These are phyloP conservation scores for Davidsoniella australis DNA, from an alignment of 2,329 filamentous ascomycete species.

Conservation along the genomic window DNA sequence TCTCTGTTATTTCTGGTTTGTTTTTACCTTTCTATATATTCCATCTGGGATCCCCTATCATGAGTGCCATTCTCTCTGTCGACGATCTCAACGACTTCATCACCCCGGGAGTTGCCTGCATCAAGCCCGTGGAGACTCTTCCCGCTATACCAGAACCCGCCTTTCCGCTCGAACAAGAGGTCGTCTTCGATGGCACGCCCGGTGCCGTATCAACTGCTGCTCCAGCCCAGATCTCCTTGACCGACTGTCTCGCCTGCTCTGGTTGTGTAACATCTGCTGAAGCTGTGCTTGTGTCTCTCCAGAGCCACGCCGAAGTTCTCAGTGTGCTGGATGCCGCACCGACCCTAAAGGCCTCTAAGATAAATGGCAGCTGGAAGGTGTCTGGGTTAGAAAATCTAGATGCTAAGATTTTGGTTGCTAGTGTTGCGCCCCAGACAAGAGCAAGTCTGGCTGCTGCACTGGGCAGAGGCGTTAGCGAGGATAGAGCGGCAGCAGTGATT, in stretches of 20 bases:
- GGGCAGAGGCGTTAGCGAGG: conserved; percentile 51
- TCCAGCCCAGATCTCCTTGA: conserved; percentile 84
- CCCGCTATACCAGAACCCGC: conserved; percentile 48
- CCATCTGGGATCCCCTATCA: conserved; percentile 24
- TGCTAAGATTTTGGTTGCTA: conserved; percentile 75
- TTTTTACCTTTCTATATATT: conserved; percentile 5
- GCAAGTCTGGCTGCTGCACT: conserved; percentile 79
- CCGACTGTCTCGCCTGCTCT: conserved; percentile 92
- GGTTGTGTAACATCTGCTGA: conserved; percentile 96
- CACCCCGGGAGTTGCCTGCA: conserved; percentile 89
- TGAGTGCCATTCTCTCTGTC: conserved; percentile 93
- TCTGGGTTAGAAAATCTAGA: conserved; percentile 38
- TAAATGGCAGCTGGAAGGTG: conserved; percentile 20
- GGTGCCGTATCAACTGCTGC: conserved; percentile 35
- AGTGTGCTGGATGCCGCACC: conserved; percentile 56
- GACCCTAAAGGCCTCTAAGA: conserved; percentile 20
- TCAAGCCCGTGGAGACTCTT: conserved; percentile 90
- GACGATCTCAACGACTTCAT: conserved; percentile 99
- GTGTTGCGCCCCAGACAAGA: conserved; percentile 77
- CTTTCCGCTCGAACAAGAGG: conserved; percentile 43
- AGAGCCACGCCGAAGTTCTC: conserved; percentile 85
- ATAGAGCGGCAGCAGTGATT: conserved; percentile 65
- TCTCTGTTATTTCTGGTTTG: not conserved
- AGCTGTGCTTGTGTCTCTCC: conserved; percentile 85
- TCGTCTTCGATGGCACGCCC: conserved; percentile 77